Evolutionary conservation across 139 green algal species (phyloP).

Genomic region (Gonium pectorale): DNA sequence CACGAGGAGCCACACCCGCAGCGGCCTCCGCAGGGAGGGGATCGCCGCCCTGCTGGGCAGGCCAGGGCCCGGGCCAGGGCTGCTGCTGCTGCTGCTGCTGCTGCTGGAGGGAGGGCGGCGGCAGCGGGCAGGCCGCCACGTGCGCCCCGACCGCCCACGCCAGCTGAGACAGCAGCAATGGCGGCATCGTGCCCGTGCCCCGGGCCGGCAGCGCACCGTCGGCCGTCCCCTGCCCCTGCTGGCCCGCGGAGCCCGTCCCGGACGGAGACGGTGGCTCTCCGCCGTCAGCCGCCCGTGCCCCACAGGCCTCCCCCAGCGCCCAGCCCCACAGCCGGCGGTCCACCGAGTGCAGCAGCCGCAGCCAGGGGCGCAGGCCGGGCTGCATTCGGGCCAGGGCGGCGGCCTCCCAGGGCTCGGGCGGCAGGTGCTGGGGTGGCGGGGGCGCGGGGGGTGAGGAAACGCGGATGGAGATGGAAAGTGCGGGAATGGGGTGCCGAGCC

Average conservation of each 20-base stretch:
- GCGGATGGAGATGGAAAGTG: too few relatives aligned
- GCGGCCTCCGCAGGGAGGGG: neutral
- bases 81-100: neutral
- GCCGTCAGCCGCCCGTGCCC: neutral
- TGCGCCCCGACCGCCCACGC: constrained; percentile 27
- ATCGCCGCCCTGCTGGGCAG: too few relatives aligned
- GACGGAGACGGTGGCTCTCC: neutral
- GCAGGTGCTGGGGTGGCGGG: neutral
- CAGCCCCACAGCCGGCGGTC: neutral
- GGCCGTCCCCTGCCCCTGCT: neutral
- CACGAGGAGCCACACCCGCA: neutral
- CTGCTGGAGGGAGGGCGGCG: neutral
- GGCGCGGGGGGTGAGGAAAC: neutral
- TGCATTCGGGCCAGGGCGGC: neutral
- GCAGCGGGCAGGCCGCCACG: constrained; percentile 19
- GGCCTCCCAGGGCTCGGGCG: constrained; percentile 18
- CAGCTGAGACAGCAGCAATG: neutral
- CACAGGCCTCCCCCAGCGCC: neutral
- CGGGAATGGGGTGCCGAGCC: too few relatives aligned
- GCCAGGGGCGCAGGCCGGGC: constrained; percentile 2
- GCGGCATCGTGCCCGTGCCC: neutral
- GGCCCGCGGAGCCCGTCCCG: neutral
- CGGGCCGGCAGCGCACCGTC: neutral
- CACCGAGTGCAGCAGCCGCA: neutral
- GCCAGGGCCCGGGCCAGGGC: too few relatives aligned